Percentiles rank a stretch among this genome's conserved stretches.
These are phyloP conservation scores for Solanum rostratum DNA, from an alignment of 257 asterid genomes.

Conservation along the genomic window DNA sequence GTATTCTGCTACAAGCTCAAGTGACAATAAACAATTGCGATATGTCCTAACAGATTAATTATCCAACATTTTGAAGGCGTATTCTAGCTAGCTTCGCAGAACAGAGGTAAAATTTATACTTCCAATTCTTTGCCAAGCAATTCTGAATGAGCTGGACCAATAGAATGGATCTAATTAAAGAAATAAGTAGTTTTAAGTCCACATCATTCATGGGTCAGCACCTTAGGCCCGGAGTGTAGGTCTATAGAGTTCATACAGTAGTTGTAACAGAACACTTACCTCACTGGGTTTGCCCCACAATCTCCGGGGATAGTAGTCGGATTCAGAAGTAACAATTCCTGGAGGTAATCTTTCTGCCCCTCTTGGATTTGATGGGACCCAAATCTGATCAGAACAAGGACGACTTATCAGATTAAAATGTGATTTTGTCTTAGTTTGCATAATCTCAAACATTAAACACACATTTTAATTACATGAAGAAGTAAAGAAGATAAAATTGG, in stretches of 20 bases:
- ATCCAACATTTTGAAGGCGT: background rate
- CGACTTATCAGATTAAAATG: background rate
- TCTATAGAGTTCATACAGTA: background rate
- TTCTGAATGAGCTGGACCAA: background rate
- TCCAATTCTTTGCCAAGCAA: background rate
- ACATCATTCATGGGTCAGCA: background rate
- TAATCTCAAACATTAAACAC: background rate
- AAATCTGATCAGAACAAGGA: constrained; percentile 32
- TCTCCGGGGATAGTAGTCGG: constrained; percentile 58
- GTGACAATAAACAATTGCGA: background rate
- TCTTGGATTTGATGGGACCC: constrained; percentile 73
- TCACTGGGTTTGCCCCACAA: constrained; percentile 81
- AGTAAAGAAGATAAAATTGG: background rate
- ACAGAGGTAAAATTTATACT: background rate
- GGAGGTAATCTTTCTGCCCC: constrained; percentile 88
- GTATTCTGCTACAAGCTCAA: background rate
- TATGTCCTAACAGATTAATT: background rate
- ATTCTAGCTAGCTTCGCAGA: background rate
- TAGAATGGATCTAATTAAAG: background rate
- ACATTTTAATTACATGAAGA: background rate
- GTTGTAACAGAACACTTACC: constrained; percentile 26
- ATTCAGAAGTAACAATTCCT: constrained; percentile 44
- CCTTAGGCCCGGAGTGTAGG: background rate
- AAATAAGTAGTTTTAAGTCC: background rate
- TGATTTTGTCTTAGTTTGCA: constrained; percentile 16